phyloP scores from a whole-genome alignment of 75 land plant species.

The Picea sitchensis region DNA sequence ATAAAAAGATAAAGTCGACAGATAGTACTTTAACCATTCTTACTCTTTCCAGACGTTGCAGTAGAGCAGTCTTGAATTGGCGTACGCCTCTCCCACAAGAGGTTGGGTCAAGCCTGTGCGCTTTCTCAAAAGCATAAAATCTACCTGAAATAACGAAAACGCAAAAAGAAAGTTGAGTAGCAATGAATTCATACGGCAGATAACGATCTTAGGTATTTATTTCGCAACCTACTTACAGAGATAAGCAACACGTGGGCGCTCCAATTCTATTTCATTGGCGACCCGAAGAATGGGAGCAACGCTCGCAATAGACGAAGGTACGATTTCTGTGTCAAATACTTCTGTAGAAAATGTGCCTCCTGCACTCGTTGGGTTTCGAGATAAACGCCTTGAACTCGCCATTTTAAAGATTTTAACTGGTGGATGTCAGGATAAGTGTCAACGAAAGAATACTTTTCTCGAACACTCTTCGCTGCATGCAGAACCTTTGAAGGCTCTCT shows the following conservation, averaged over 20 bases:
- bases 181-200: not conserved
- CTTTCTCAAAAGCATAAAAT: constrained; percentile 89
- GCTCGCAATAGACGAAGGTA: constrained; percentile 75
- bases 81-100: constrained; percentile 94
- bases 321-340: constrained; percentile 70
- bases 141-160: constrained; percentile 47
- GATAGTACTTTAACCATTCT: too few relatives aligned
- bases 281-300: constrained; percentile 84
- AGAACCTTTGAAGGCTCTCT: too few relatives aligned
- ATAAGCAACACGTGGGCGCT: constrained; percentile 86
- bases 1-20: too few relatives aligned
- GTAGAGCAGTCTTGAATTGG: constrained; percentile 85
- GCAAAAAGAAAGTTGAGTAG: not conserved
- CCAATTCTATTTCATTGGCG: constrained; percentile 77
- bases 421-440: too few relatives aligned
- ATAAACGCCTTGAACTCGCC: too few relatives aligned
- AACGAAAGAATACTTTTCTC: too few relatives aligned
- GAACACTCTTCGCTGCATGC: too few relatives aligned
- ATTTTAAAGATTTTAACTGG: too few relatives aligned
- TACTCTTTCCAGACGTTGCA: constrained; percentile 78
- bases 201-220: not conserved
- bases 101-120: constrained; percentile 78
- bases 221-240: constrained; percentile 51
- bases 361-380: too few relatives aligned
- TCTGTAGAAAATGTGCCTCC: too few relatives aligned